phyloP scores from a whole-genome alignment of 164 flowering plant genomes.

The Saururus chinensis region DNA sequence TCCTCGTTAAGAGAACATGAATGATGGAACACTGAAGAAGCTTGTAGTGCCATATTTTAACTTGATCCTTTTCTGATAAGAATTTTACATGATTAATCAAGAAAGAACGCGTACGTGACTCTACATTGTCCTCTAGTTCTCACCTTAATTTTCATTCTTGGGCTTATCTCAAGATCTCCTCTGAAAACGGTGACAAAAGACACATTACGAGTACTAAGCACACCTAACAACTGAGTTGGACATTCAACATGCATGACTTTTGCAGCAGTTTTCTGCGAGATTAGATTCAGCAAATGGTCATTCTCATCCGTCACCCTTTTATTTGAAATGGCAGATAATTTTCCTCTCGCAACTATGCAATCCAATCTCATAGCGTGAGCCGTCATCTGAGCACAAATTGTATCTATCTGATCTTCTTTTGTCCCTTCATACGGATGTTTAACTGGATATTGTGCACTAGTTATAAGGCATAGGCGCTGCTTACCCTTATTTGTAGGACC shows the following conservation, averaged over 20 bases:
- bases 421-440: conserved; percentile 84
- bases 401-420: conserved; percentile 77
- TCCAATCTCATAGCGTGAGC: conserved; percentile 77
- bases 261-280: conserved; percentile 45
- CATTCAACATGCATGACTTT: conserved; percentile 59
- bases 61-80: neutral
- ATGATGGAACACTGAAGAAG: neutral
- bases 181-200: conserved; percentile 80
- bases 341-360: conserved; percentile 52
- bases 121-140: conserved; percentile 4
- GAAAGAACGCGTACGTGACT: neutral
- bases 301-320: conserved; percentile 50
- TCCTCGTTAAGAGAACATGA: no score
- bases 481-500: conserved; percentile 76
- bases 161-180: conserved; percentile 76
- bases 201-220: conserved; percentile 69
- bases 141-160: conserved; percentile 79
- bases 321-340: conserved; percentile 24
- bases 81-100: neutral
- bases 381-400: conserved; percentile 63
- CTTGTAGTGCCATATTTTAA: neutral
- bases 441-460: conserved; percentile 51
- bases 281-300: conserved; percentile 45
- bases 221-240: conserved; percentile 65
- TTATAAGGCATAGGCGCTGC: conserved; percentile 85